A percentile compares a stretch with the other conserved stretches of the same genome.
phyloP scores from a whole-genome alignment of 2,329 filamentous ascomycete species.

The Fusarium newnesense region DNA sequence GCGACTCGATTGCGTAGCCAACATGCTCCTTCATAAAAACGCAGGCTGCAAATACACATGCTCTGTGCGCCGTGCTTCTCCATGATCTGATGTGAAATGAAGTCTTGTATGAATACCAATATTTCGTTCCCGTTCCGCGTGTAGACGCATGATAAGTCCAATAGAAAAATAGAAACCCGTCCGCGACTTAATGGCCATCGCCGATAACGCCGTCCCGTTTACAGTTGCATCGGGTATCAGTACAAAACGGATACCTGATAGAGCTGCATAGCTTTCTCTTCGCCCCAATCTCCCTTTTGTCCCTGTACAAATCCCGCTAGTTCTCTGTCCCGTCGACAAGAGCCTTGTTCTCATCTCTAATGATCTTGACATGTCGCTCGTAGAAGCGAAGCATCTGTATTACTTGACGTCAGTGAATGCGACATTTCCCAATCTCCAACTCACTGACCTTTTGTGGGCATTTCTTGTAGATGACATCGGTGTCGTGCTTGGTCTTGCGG shows the following conservation, averaged over 20 bases:
- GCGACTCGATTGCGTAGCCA: neutral
- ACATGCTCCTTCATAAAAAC: neutral
- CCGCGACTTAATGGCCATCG: conserved; percentile 5
- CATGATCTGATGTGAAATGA: neutral
- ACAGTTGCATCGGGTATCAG: neutral
- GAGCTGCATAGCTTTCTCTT: neutral
- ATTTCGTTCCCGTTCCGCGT: neutral
- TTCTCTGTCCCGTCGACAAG: conserved; percentile 26
- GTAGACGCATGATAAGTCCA: neutral
- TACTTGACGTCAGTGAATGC: conserved; percentile 4
- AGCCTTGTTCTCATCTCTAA: conserved; percentile 51
- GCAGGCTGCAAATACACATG: conserved; percentile 1
- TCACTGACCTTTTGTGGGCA: conserved; percentile 79
- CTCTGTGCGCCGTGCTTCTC: neutral
- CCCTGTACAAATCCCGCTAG: neutral
- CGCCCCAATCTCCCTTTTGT: too few relatives aligned
- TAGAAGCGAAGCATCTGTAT: conserved; percentile 69
- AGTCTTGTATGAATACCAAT: neutral
- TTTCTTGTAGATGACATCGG: conserved; percentile 75
- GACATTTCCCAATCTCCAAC: neutral
- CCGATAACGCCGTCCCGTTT: conserved; percentile 21
- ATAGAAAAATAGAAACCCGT: conserved; percentile 4
- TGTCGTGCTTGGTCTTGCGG: conserved; percentile 78
- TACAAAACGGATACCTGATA: neutral
- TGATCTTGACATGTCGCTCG: conserved; percentile 66